These are phyloP conservation scores for Termitomyces titanicus DNA, from an alignment of 768 basidiomycete species.

Conservation along the genomic window DNA sequence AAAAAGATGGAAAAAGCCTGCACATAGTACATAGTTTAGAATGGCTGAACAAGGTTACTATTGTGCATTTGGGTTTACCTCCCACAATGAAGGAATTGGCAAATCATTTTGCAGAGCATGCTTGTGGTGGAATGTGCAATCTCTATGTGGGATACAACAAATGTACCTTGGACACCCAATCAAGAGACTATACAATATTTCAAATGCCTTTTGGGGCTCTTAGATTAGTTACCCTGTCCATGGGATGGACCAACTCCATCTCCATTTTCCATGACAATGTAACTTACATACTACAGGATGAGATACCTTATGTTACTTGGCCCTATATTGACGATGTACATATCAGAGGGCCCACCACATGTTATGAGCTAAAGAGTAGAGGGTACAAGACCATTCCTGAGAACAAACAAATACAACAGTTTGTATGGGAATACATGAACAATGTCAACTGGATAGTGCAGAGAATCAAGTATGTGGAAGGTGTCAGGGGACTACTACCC, in stretches of 20 bases:
- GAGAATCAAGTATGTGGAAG: too few species aligned
- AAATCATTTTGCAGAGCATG: too few species aligned
- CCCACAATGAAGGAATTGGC: too few species aligned
- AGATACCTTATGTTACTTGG: too few species aligned
- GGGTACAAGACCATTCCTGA: too few species aligned
- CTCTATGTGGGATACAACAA: not conserved
- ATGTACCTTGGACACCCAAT: not conserved
- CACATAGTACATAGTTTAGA: not conserved
- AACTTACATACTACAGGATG: not conserved
- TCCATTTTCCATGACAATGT: not conserved
- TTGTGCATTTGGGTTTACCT: not conserved
- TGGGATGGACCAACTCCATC: not conserved
- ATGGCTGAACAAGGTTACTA: not conserved
- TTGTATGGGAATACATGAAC: too few species aligned
- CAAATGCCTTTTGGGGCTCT: too few species aligned
- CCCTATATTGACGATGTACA: not conserved
- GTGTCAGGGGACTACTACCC: too few species aligned
- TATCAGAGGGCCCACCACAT: not conserved
- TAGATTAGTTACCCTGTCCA: too few species aligned
- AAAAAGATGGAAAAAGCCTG: not conserved
- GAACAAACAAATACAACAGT: too few species aligned
- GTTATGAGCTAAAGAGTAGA: not conserved
- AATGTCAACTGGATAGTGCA: too few species aligned
- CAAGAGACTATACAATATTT: not conserved
- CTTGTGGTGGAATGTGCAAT: not conserved